Evolutionary conservation across 805 yeast species (phyloP).

Genomic region (Ogataea polymorpha): DNA sequence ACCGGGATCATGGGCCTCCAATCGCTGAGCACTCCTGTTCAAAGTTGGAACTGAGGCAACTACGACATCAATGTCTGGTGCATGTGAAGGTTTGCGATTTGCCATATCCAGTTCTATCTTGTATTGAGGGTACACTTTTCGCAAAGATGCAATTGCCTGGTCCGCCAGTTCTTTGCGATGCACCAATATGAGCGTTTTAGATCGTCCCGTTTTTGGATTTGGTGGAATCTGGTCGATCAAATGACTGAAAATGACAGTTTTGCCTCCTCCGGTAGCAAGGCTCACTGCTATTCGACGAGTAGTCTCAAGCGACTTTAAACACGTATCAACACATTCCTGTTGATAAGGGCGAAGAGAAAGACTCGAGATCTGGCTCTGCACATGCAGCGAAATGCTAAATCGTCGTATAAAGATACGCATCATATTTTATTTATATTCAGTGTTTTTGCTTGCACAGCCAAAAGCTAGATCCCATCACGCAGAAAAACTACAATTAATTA

Average conservation of each 20-base stretch:
- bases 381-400: slow-evolving; percentile 1
- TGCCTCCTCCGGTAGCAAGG: slow-evolving; percentile 93
- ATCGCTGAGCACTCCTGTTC: slow-evolving; percentile 39
- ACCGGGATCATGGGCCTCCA: slow-evolving; percentile 50
- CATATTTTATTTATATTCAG: background rate
- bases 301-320: slow-evolving; percentile 44
- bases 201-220: slow-evolving; percentile 29
- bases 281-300: slow-evolving; percentile 69
- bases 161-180: slow-evolving; percentile 76
- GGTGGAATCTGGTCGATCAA: slow-evolving; percentile 41
- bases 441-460: slow-evolving; percentile 1
- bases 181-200: slow-evolving; percentile 60
- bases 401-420: slow-evolving; percentile 5
- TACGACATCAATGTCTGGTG: slow-evolving; percentile 52
- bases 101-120: slow-evolving; percentile 73
- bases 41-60: slow-evolving; percentile 78
- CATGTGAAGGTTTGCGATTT: slow-evolving; percentile 36
- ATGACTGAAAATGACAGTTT: slow-evolving; percentile 73
- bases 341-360: slow-evolving; percentile 49
- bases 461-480: background rate
- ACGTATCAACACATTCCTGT: slow-evolving; percentile 58
- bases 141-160: slow-evolving; percentile 60
- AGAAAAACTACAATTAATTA: background rate
- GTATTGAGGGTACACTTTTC: slow-evolving; percentile 45
- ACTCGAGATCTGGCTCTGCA: background rate